Evolutionary conservation across 2,329 filamentous ascomycete species (phyloP), one percentile per base, ranked within the genome.

Genomic region (Fusarium cicatricum): DNA sequence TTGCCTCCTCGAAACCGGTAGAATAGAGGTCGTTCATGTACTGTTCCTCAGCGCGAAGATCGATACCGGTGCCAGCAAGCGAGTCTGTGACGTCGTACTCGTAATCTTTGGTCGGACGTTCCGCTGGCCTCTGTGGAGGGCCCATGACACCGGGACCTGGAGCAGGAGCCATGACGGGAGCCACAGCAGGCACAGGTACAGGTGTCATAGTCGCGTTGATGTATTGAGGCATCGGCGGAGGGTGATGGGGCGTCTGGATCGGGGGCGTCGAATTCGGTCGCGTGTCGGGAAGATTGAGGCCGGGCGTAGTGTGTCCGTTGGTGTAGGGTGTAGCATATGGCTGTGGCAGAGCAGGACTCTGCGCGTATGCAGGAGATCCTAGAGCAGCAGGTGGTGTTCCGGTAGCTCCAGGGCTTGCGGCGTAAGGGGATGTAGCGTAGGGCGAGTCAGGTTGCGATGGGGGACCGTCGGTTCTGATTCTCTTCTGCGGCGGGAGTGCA

Each of bases 31-130:
- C 87, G 38, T 91, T 88, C 73, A 95, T 81, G 63, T 87, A 90
- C 66, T 92, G 90, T 70, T 96, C 91, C 73, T 97, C 93, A 62
- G 92, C 92, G 54, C 89, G 87, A 40, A 97, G 76, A 77, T 97
- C 91, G 60, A 97, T 92, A 43, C 92, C 92, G 14, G 92, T 94
- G 15, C 90, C 91, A 15, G 89, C 88, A 49, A 97, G 76, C 44
- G 92, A 90, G 76, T 97, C 93, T 62, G 89, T 91, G 39, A 93
- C 83, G 68, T 96, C 91, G 66, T 93, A 86, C 52, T 85, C 78
- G 51, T 81, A 80, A 49, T 83, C 82, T 62, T 87, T 91, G 11
- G 83, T 81, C 37, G 86, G 83, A 62, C 81, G 80, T 52, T 90
- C 89, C 15, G 80, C 80, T 53, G 80, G 85, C 68, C 84, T 85